Conservation (phyloP, 2,329 filamentous ascomycete species). For the Periconia macrospinosa region DNA sequence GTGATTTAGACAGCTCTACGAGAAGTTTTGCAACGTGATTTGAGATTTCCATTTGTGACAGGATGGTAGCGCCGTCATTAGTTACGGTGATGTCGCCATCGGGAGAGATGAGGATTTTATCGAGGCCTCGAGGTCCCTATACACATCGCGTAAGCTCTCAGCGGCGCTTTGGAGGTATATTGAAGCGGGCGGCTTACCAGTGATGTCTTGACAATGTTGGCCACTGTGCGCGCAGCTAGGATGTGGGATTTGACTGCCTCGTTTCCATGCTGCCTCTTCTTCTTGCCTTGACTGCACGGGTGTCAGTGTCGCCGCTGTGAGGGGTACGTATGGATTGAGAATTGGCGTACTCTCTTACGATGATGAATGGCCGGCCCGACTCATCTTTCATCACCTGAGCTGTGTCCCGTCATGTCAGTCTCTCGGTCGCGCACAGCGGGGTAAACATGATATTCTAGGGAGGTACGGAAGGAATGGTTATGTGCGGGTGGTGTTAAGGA, state of each 20-base stretch:
- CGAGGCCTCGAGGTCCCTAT: slow-evolving; percentile 85
- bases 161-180: slow-evolving; percentile 4
- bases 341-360: slow-evolving; percentile 85
- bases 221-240: slow-evolving; percentile 90
- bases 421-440: slow-evolving; percentile 13
- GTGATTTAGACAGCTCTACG: slow-evolving; percentile 95
- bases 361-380: slow-evolving; percentile 94
- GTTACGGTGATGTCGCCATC: slow-evolving; percentile 99
- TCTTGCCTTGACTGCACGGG: slow-evolving; percentile 79
- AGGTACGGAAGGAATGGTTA: slow-evolving; percentile 1
- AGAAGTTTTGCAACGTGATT: slow-evolving; percentile 98
- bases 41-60: slow-evolving; percentile 96
- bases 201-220: slow-evolving; percentile 96
- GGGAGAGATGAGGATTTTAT: slow-evolving; percentile 98
- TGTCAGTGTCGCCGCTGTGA: slow-evolving; percentile 28
- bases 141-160: slow-evolving; percentile 9
- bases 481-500: background rate
- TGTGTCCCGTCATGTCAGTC: slow-evolving; percentile 38
- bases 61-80: slow-evolving; percentile 97
- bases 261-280: slow-evolving; percentile 94
- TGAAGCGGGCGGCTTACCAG: slow-evolving; percentile 55
- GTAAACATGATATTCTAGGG: slow-evolving; percentile 2
- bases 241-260: slow-evolving; percentile 99
- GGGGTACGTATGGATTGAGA: too few species aligned
- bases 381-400: slow-evolving; percentile 92